Base-by-base conservation (phyloP, 2,329 filamentous ascomycete genomes). In the Curvularia eragrostidis region DNA sequence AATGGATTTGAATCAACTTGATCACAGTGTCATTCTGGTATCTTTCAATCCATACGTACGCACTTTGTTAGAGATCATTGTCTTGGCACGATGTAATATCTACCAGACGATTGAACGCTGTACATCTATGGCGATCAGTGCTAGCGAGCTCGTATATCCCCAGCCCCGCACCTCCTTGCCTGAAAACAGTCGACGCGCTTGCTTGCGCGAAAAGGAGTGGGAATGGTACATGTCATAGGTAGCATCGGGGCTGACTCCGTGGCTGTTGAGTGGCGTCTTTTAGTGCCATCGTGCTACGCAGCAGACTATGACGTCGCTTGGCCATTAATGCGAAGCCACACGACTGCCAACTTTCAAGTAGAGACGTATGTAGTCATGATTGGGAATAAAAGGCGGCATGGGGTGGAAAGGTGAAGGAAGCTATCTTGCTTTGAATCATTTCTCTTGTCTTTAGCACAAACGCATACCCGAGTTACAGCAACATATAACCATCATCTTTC, bases 301-400 rank as follows among this genome's bases (percentile, higher is more conserved):
- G 21, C 34, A 52, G 48, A 49, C 53, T 56, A 56, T 56, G 53
- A 56, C 48, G 53, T 56, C 48, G 34, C 28, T 18, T 34, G 50
- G 51, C 48, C 48, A 9, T n/a, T 15, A 24, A 34, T 5, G 39
- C 21, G 53, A 51, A 52, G 19, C 43, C 26, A 32, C 39, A 28
- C 10, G 38, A 43, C 30, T 55, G 39, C 56, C 56, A 58, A 58
- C 46, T 58, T 58, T 9, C 56, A 51, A 44, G 32, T 21, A 54
- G 5, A 15, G 13, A 47, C 8, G n/a, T 42, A 36, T 8, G 10
- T 26, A 23, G 41, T 30, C n/a, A 21, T 13, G 7, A 18, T 15
- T 26, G 24, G n/a, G 46, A 24, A 58, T 43, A 50, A 50, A 26
- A 55, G 26, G 52, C 32, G 34, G 3, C 7, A 6, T 47, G 43